Conservation (phyloP, 2,329 filamentous ascomycete genomes). For the Arthrobotrys iridis region DNA sequence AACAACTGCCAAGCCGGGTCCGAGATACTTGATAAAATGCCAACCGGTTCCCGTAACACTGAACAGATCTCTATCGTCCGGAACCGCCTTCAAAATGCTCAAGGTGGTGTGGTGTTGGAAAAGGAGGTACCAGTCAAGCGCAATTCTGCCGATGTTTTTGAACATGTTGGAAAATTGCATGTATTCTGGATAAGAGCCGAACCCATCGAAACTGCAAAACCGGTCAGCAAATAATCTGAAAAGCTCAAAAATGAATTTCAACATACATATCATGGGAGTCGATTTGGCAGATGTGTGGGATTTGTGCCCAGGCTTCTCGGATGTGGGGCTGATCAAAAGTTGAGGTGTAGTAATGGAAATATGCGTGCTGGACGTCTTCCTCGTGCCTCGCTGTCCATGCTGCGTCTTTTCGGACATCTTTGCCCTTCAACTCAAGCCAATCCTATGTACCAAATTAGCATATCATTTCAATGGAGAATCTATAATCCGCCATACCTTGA, state of each 20-base stretch:
- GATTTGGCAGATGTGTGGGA: conserved; percentile 89
- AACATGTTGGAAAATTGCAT: conserved; percentile 99
- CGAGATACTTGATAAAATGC: conserved; percentile 98
- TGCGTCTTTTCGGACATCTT: conserved; percentile 89
- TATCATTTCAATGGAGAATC: not conserved
- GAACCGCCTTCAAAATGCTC: conserved; percentile 89
- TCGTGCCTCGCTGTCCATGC: conserved; percentile 94
- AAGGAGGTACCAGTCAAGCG: conserved; percentile 95
- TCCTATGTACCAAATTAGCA: conserved; percentile 64
- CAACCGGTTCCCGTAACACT: conserved; percentile 96
- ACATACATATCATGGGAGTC: conserved; percentile 98
- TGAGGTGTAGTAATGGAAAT: conserved; percentile 98
- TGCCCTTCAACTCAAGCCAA: conserved; percentile 91
- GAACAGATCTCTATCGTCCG: conserved; percentile 89
- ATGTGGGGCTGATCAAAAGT: conserved; percentile 97
- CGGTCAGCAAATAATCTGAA: conserved; percentile 42
- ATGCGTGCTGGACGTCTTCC: conserved; percentile 93
- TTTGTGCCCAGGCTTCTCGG: conserved; percentile 95
- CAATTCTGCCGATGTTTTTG: conserved; percentile 95
- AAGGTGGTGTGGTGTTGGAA: conserved; percentile 98
- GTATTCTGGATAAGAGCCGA: conserved; percentile 95
- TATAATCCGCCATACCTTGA: conserved; percentile 68
- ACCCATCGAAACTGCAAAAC: conserved; percentile 83
- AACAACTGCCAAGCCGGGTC: conserved; percentile 87
- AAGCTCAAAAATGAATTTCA: not conserved